A percentile compares a stretch with the other conserved stretches of the same genome.
Conservation (phyloP, 2,329 filamentous ascomycete species). For the Aspergillus sojae region DNA sequence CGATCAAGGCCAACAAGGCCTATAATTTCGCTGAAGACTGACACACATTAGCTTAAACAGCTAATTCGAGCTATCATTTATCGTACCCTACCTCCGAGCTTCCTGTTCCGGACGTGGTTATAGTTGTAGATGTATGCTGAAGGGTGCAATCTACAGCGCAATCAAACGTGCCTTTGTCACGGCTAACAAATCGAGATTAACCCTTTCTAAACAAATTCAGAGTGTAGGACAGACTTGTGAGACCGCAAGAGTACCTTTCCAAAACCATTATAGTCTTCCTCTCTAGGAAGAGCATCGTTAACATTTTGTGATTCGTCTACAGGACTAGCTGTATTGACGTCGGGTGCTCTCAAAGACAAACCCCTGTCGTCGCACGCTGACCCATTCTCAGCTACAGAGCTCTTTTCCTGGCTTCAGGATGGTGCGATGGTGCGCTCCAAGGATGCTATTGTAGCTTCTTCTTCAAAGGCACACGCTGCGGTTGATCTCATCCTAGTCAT, state of each 20-base stretch:
- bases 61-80: background rate
- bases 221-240: background rate
- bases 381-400: background rate
- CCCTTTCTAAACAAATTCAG: background rate
- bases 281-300: background rate
- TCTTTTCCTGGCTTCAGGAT: background rate
- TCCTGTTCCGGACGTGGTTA: slow-evolving; percentile 1
- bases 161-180: background rate
- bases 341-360: background rate
- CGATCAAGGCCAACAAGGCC: background rate
- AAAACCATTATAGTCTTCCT: background rate
- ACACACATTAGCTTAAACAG: background rate
- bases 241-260: background rate
- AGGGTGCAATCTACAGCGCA: slow-evolving; percentile 4
- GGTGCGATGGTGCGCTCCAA: background rate
- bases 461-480: background rate
- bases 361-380: background rate
- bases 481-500: background rate
- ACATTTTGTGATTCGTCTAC: background rate
- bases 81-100: background rate
- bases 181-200: background rate
- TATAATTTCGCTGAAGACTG: background rate
- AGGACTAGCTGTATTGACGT: background rate
- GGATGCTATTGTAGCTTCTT: background rate
- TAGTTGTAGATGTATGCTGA: background rate